Evolutionary conservation across 2,329 filamentous ascomycete genomes (phyloP), one percentile per base, ranked within the genome.

Genomic region (Alternaria consortialis): DNA sequence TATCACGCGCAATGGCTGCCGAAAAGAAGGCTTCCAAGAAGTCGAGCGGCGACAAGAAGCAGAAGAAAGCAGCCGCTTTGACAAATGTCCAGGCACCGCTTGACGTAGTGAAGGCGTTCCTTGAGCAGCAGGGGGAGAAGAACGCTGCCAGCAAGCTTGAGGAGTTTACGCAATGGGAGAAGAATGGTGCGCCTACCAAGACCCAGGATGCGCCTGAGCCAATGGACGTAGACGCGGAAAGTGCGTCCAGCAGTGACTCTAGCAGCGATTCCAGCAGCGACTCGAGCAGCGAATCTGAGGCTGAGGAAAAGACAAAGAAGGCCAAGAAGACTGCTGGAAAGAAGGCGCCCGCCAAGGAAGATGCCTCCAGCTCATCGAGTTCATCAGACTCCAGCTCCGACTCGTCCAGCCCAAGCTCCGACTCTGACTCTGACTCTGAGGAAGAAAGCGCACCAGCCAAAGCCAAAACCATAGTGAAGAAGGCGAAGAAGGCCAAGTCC

Each of bases 381-480:
- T 60, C 56, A 15, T 66, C 69, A 12, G 60, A 61, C 50, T 61
- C 58, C 29, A 66, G 62, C 52, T 64, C 64, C 11, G 56, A 56
- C 31, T 63, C 57, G 1, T 69, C 66, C 31, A 63, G 59, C 50
- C 68, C 69, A 2, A 69, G 64, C 60, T 75, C 71, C 11, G 64
- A 69, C 20, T 42, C 39, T 42, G 56, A 58, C 17, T 68, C 68
- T 4, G 60, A 60, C 23, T 71, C 71, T 13, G 62, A 62, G 39
- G 68, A 72, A 8, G 70, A 72, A 29, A 85, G 85, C 55, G 81
- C 83, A 37, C 74, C 81, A 47, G 69, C 17, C 23, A 60, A 74
- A 43, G 43, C 53, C 27, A 66, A 69, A 29, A 66, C 61, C 17
- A 20, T 40, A 5, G 37, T 40, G 63, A 57, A 40, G n/a, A 58